Base-by-base conservation (phyloP, 805 yeast genomes). In the Hanseniaspora meyeri region DNA sequence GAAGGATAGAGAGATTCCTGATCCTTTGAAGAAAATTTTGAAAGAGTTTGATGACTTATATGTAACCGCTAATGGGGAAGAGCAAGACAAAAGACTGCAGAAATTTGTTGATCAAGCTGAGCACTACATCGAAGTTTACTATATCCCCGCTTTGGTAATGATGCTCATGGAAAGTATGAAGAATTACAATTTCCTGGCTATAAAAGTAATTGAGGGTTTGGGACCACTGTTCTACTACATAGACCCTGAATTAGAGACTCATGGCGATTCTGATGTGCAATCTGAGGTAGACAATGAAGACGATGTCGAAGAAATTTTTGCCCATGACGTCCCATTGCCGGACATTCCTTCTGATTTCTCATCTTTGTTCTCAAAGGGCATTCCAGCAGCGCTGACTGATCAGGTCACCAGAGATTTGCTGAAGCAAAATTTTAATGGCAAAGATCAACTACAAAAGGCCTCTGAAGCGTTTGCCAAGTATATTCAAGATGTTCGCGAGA, bases 61-160 rank as follows among this genome's bases (percentile, higher is more conserved):
- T 53, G 65, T 69, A 1, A 66, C 70, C 1, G 59, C 66, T 43
- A 65, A 69, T 17, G 69, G 70, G 4, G 70, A 67, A 55, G 72
- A 69, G 57, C 72, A 69, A 58, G 72, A 69, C 58, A 68, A 64
- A 36, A 66, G 68, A 57, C 51, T 69, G 24, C 71, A 68, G 55
- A 70, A 68, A 54, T 69, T 69, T 62, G 72, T 69, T 3, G 64
- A 68, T 45, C 66, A 70, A 52, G 72, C 72, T 2, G 72, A 69
- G 45, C 70, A 68, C 53, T 69, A 68, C 52, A 68, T 68, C 42
- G 71, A 69, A 59, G 57, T 65, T 14, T 68, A 65, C 51, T 69
- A 64, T 58, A 58, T 68, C 37, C 72, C 72, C 10, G 62, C 65
- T 19, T 59, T 69, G 43, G 64, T 68, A 7, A 64, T 66, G 27